Base-by-base conservation (phyloP, 116 monocot genomes). In the Phalaenopsis hybrid region DNA sequence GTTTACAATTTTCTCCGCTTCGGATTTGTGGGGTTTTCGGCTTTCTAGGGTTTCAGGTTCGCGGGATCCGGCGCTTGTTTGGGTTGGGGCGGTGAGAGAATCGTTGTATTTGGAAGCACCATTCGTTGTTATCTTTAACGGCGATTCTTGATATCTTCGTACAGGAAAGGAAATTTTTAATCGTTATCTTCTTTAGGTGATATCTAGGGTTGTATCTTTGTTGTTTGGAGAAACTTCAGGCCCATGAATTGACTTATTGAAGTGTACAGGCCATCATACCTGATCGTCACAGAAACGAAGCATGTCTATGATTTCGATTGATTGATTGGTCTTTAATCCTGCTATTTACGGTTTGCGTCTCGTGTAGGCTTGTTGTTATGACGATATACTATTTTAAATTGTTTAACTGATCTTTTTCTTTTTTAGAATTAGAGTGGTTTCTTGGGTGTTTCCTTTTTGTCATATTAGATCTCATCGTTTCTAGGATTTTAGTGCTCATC, bases 21-120 rank as follows among this genome's bases (percentile, higher is more conserved):
- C 16, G 70, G 49, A 69, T 37, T 52, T 49, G 37, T 25, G 11
- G 2, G 55, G 2, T 12, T 17, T 61, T 82, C 28, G 43, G 25
- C 10, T 7, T 61, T 70, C 51, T 70, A 81, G 69, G 81, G 50
- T 70, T 81, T 31, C 49, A 21, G 75, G 45, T 46, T 77, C 31
- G 49, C 12, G 52, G 23, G 28, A 77, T 77, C 51, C 13, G 49
- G 8, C 75, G 75, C 5, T 45, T 45, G 6, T 51, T 25, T 51
- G 52, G 49, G 31, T 77, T 51, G 8, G 77, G 77, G 52, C 49
- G 25, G 49, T 31, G 44, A 20, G 74, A 13, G 55, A 18, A 25
- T 37, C 70, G 44, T 73, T 57, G 7, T 55, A 17, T 28, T 15
- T 63, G 75, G 6, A 16, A 16, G 16, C 37, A 4, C 10, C 31